phyloP scores from a whole-genome alignment of 192 early-diverging fungal species.

The Phlyctochytrium bullatum region DNA sequence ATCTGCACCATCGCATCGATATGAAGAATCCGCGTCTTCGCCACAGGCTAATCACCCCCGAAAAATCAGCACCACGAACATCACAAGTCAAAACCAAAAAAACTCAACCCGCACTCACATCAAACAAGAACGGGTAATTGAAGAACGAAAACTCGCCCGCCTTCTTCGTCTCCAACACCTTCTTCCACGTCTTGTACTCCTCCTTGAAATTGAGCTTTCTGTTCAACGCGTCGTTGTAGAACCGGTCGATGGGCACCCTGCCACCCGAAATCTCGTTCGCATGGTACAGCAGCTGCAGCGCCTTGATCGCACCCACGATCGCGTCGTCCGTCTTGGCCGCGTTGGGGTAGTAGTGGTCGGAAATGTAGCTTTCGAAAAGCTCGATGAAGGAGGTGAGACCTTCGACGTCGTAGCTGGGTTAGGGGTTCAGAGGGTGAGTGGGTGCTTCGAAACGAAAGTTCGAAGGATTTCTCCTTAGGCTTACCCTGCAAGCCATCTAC shows the following conservation, averaged over 20 bases:
- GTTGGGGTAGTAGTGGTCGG: constrained; percentile 45
- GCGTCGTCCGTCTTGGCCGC: constrained; percentile 39
- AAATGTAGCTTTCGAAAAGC: constrained; percentile 49
- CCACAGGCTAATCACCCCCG: constrained; percentile 46
- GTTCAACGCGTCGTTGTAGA: constrained; percentile 44
- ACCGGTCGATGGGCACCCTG: constrained; percentile 36
- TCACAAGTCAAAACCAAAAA: too few relatives aligned
- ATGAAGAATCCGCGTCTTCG: constrained; percentile 69
- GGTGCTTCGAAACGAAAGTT: neutral
- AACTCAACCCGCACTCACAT: constrained; percentile 21
- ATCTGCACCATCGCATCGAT: constrained; percentile 77
- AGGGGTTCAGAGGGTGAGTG: neutral
- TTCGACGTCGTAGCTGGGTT: constrained; percentile 32
- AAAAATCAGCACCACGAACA: neutral
- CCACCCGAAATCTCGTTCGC: constrained; percentile 50
- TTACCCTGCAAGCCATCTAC: constrained; percentile 48
- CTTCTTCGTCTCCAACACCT: constrained; percentile 33
- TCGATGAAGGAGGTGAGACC: constrained; percentile 42
- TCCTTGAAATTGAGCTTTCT: constrained; percentile 69
- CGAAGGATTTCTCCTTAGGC: too few relatives aligned
- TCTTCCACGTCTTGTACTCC: constrained; percentile 72
- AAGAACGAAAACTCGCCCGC: constrained; percentile 62
- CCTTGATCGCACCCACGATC: constrained; percentile 51
- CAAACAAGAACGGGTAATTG: constrained; percentile 67
- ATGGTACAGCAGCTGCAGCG: constrained; percentile 45